Conservation (phyloP, 2,329 filamentous ascomycete genomes). For the Fonsecaea nubica region DNA sequence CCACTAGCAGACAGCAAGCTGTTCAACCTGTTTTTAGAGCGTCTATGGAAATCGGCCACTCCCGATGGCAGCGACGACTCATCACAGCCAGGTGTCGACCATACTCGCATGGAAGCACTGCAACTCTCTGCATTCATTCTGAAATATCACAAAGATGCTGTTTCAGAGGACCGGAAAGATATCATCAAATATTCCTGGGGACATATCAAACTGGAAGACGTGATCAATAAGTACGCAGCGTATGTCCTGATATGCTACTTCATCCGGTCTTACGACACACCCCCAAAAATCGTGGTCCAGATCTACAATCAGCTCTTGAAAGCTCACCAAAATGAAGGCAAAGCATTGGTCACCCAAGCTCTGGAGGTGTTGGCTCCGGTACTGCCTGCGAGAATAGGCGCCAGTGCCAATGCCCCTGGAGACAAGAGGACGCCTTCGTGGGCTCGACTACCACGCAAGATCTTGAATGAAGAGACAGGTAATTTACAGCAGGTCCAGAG, state of each 20-base stretch:
- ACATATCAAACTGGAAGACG: constrained; percentile 96
- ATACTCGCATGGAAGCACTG: constrained; percentile 92
- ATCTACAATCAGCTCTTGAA: constrained; percentile 91
- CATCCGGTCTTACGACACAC: constrained; percentile 95
- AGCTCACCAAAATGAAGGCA: constrained; percentile 93
- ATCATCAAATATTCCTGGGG: constrained; percentile 99
- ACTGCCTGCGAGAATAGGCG: constrained; percentile 76
- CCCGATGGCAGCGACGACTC: constrained; percentile 83
- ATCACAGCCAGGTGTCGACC: constrained; percentile 84
- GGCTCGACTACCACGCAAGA: constrained; percentile 88
- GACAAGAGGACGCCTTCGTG: constrained; percentile 80
- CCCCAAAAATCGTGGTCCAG: constrained; percentile 91
- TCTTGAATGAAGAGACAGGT: constrained; percentile 90
- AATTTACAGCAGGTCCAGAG: constrained; percentile 95
- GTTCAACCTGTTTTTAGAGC: constrained; percentile 87
- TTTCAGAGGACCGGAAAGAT: constrained; percentile 93
- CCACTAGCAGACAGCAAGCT: constrained; percentile 84
- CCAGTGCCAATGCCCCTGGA: constrained; percentile 61
- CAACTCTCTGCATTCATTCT: constrained; percentile 94
- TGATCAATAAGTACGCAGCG: constrained; percentile 98
- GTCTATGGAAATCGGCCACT: constrained; percentile 90
- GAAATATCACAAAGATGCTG: constrained; percentile 87
- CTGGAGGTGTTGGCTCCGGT: constrained; percentile 95
- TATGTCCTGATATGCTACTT: constrained; percentile 98
- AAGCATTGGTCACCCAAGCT: constrained; percentile 89